Percentiles rank a stretch among this genome's conserved stretches.
phyloP scores from a whole-genome alignment of 2,329 filamentous ascomycete species.

The Fusarium pseudonygamai region DNA sequence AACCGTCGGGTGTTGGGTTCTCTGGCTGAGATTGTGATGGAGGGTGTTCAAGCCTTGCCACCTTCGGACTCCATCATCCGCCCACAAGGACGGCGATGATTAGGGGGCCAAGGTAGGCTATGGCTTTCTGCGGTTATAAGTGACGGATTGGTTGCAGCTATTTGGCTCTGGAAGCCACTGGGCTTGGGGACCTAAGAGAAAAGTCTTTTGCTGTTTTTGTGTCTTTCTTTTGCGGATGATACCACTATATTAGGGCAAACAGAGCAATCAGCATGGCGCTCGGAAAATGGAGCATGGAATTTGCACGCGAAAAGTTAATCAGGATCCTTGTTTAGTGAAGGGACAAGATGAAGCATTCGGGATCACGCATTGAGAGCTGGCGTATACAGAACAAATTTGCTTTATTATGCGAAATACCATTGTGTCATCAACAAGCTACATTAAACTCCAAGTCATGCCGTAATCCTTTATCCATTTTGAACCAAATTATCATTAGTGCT shows the following conservation, averaged over 20 bases:
- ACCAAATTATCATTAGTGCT: constrained; percentile 24
- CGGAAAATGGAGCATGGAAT: neutral
- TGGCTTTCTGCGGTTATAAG: neutral
- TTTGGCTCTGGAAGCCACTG: neutral
- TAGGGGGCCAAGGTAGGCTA: neutral
- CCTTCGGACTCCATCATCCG: constrained; percentile 14
- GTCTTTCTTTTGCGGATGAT: neutral
- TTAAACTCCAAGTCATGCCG: constrained; percentile 19
- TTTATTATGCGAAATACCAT: constrained; percentile 17
- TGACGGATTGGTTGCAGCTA: neutral
- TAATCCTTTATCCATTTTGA: constrained; percentile 3
- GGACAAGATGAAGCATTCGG: neutral
- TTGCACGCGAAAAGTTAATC: neutral
- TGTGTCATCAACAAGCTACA: constrained; percentile 1
- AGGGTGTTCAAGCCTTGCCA: constrained; percentile 16
- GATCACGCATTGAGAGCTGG: neutral
- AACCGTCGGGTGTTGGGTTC: neutral
- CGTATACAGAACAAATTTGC: neutral
- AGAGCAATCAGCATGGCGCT: neutral
- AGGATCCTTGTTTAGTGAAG: neutral
- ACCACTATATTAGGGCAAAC: neutral
- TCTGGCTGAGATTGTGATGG: constrained; percentile 3
- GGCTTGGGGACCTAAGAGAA: neutral
- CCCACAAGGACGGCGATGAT: neutral
- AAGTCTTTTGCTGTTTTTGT: neutral